Evolutionary conservation across 148 eudicot genomes (phyloP).

Genomic region (Fagopyrum homotropicum): DNA sequence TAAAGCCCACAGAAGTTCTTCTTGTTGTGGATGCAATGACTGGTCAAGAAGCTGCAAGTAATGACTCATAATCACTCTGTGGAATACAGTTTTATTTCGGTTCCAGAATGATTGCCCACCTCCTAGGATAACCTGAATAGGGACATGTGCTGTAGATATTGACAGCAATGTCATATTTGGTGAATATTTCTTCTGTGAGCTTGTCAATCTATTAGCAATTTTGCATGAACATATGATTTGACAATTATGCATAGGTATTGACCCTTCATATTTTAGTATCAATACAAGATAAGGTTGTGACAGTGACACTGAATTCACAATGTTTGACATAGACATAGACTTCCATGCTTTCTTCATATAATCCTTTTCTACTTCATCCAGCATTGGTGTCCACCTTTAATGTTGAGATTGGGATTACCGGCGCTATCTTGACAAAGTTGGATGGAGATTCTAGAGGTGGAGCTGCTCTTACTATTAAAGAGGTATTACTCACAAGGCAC

Average conservation of each 20-base stretch:
- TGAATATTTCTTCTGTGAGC: not conserved
- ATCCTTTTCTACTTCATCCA: constrained; percentile 22
- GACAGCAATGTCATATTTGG: not conserved
- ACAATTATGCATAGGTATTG: not conserved
- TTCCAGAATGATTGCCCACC: not conserved
- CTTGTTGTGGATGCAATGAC: constrained; percentile 99
- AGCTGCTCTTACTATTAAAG: constrained; percentile 94
- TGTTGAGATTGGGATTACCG: constrained; percentile 90
- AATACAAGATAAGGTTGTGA: not conserved
- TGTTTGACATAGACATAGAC: not conserved
- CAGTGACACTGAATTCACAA: not conserved
- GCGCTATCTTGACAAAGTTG: constrained; percentile 90
- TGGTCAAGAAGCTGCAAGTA: constrained; percentile 99
- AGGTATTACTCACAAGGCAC: constrained; percentile 37
- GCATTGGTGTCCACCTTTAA: constrained; percentile 88
- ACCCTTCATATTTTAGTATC: not conserved
- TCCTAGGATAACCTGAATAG: not conserved
- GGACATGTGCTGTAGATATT: not conserved
- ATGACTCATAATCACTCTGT: constrained; percentile 4
- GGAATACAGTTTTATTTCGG: not conserved
- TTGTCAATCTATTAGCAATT: not conserved
- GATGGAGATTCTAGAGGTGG: constrained; percentile 99
- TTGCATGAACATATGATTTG: not conserved
- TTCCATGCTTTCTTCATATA: not conserved
- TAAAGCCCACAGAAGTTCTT: constrained; percentile 90